Percentiles rank a stretch among this genome's conserved stretches.
phyloP scores from a whole-genome alignment of 257 asterid species.

The Scutellaria baicalensis region DNA sequence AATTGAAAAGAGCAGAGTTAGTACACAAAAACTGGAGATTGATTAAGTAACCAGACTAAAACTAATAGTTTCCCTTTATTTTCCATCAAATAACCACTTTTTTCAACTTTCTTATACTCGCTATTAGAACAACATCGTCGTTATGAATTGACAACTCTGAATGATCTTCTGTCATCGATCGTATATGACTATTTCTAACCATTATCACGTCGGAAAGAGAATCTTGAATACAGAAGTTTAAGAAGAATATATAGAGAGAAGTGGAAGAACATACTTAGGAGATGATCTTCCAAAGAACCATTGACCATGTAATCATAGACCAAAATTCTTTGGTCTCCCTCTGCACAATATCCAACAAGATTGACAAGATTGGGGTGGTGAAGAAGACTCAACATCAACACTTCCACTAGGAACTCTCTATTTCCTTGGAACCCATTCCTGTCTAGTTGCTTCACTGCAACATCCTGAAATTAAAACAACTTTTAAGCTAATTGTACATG shows the following conservation, averaged over 20 bases:
- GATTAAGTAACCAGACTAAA: too few relatives aligned
- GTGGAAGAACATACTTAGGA: constrained; percentile 35
- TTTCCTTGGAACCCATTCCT: constrained; percentile 79
- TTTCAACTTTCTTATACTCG: too few relatives aligned
- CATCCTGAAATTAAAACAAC: constrained; percentile 31
- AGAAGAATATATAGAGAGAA: background rate
- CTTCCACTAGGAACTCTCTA: constrained; percentile 72
- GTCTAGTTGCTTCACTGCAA: constrained; percentile 77
- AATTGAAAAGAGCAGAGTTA: too few relatives aligned
- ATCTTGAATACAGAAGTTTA: background rate
- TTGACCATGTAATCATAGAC: constrained; percentile 60
- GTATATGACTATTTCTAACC: too few relatives aligned
- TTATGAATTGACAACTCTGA: too few relatives aligned
- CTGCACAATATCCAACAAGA: constrained; percentile 68
- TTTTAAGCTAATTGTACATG: background rate
- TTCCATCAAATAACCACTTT: too few relatives aligned
- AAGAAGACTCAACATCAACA: constrained; percentile 65
- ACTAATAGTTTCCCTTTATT: too few relatives aligned
- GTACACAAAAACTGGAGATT: too few relatives aligned
- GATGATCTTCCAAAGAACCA: constrained; percentile 68
- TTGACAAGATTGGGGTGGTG: constrained; percentile 67
- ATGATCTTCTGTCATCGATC: too few relatives aligned
- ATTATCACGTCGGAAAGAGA: too few relatives aligned
- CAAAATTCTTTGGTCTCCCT: constrained; percentile 64
- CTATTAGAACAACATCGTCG: too few relatives aligned